Base-by-base conservation (phyloP, 2,329 filamentous ascomycete genomes). In the Fusarium cicatricum region DNA sequence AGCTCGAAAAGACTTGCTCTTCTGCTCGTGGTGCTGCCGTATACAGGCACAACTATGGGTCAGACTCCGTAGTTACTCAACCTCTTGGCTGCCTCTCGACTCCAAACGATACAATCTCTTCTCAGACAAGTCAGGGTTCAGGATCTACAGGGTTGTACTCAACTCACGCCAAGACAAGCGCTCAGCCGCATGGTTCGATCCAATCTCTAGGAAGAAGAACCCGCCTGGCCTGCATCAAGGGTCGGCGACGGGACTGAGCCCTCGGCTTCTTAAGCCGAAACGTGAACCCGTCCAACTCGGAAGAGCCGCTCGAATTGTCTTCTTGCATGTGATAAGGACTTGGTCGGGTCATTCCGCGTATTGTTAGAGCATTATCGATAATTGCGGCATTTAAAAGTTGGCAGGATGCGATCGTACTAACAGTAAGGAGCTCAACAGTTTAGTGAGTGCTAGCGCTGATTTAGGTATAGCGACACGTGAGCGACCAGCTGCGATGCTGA, bases 221-320 rank as follows among this genome's bases (percentile, higher is more conserved):
- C 19, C 11, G 29, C n/a, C 14, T 32, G 9, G 23, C 9, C 12
- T 32, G 29, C 29, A n/a, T 32, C 29, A 15, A 39, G 44, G 44
- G 34, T 61, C 52, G 57, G 52, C 15, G 21, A 12, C 36, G 39
- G 19, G 21, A 31, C 36, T 37, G 41, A 58, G 31, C 14, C 2
- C 40, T 44, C 58, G 53, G 58, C 37, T 50, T 17, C 37, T 37
- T 31, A 45, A 37, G 21, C 58, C 58, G 49, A 43, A n/a, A 39
- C n/a, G 21, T 42, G 37, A 28, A 28, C 38, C 29, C 15, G 28
- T 41, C 11, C 21, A 26, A 29, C 26, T 47, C 44, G 59, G 39
- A 45, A 42, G 15, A 29, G 19, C 45, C n/a, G 15, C 45, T 37
- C 36, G 32, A 47, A 52, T 38, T 45, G n/a, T n/a, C n/a, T n/a